These are phyloP conservation scores for Tolypocladium cylindrosporum DNA, from an alignment of 2,329 filamentous ascomycete species.

Conservation along the genomic window DNA sequence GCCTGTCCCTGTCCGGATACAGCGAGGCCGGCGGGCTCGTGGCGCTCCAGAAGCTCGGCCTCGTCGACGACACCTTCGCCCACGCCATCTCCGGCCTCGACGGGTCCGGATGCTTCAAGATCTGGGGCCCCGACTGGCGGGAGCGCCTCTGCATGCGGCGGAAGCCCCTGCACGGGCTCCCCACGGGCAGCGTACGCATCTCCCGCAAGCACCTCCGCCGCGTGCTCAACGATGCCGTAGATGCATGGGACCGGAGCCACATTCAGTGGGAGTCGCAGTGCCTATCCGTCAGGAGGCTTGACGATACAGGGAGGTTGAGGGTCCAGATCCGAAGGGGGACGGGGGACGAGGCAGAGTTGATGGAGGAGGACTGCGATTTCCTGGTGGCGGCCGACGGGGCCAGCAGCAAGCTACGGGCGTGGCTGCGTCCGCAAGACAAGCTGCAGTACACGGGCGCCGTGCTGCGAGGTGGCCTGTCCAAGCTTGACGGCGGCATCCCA, in stretches of 20 bases:
- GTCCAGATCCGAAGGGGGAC: constrained; percentile 9
- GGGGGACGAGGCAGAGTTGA: not conserved
- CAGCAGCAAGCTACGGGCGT: constrained; percentile 27
- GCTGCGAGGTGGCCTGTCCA: constrained; percentile 25
- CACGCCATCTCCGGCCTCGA: constrained; percentile 20
- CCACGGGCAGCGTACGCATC: constrained; percentile 25
- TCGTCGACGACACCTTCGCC: constrained; percentile 22
- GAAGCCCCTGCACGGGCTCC: constrained; percentile 21
- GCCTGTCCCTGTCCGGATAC: constrained; percentile 26
- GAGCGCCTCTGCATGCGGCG: constrained; percentile 20
- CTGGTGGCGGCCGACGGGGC: constrained; percentile 36
- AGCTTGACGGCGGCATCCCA: constrained; percentile 23
- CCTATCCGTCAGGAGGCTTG: constrained; percentile 10
- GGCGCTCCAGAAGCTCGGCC: constrained; percentile 25
- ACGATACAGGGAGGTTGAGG: constrained; percentile 11
- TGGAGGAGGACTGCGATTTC: constrained; percentile 24
- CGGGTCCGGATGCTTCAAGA: constrained; percentile 22
- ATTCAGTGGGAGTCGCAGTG: constrained; percentile 17
- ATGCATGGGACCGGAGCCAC: constrained; percentile 4
- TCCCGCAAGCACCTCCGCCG: constrained; percentile 23
- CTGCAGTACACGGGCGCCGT: constrained; percentile 29
- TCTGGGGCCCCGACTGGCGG: constrained; percentile 29
- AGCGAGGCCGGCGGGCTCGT: constrained; percentile 23
- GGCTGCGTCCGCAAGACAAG: constrained; percentile 26
- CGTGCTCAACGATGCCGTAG: constrained; percentile 19